phyloP scores from a whole-genome alignment of 768 basidiomycete species.

The Suillus plorans region DNA sequence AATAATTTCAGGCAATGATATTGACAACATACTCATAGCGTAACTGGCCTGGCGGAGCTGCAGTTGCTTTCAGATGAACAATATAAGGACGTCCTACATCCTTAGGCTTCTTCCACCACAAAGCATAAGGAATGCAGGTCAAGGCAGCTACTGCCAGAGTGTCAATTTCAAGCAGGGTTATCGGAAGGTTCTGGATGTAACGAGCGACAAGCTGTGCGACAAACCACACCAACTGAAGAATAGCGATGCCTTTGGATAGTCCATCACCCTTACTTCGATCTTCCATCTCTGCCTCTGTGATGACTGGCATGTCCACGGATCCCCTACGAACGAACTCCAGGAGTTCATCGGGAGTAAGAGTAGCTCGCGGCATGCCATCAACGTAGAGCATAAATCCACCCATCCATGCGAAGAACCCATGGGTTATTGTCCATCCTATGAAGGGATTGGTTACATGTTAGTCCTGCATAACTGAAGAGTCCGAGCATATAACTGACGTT shows the following conservation, averaged over 20 bases:
- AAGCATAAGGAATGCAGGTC: slow-evolving; percentile 25
- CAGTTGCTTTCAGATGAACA: not conserved
- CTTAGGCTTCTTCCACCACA: slow-evolving; percentile 38
- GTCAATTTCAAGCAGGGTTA: slow-evolving; percentile 34
- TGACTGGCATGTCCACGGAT: not conserved
- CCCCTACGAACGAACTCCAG: not conserved
- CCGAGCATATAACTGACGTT: not conserved
- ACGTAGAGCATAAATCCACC: slow-evolving; percentile 20
- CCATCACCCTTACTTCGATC: slow-evolving; percentile 34
- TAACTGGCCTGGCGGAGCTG: not conserved
- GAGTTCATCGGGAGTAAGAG: not conserved
- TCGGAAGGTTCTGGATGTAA: slow-evolving; percentile 15
- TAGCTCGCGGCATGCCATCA: not conserved
- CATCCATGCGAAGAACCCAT: slow-evolving; percentile 21
- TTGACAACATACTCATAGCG: not conserved
- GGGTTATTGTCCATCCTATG: slow-evolving; percentile 7
- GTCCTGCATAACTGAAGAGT: not conserved
- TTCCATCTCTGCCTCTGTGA: slow-evolving; percentile 20
- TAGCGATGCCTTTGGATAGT: slow-evolving; percentile 29
- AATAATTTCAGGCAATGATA: not conserved
- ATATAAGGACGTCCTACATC: slow-evolving; percentile 15
- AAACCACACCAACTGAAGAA: slow-evolving; percentile 36
- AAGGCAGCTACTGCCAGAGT: slow-evolving; percentile 31
- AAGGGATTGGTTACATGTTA: not conserved
- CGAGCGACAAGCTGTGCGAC: slow-evolving; percentile 29